Base-by-base conservation (phyloP, 2,329 filamentous ascomycete species). In the Fusarium concolor region DNA sequence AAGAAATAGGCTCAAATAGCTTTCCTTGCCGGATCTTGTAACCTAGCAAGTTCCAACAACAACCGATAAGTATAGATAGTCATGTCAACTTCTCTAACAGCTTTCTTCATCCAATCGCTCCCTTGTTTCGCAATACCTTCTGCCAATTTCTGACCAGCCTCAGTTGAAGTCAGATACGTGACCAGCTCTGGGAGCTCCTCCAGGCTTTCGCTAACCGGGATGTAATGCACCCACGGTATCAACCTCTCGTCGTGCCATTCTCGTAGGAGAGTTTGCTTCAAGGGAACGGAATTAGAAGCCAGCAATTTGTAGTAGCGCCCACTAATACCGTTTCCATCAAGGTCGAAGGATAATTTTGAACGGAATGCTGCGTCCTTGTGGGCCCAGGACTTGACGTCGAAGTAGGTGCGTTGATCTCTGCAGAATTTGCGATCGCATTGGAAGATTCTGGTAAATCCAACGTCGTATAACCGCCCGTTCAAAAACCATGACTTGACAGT, bases 171-270 rank as follows among this genome's bases (percentile, higher is more conserved):
- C 7, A 88, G 75, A 59, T 81, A 87, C 0, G 70, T 67, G 1
- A 87, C 77, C 37, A 86, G 66, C 68, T 87, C 86, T 0, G 85
- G 83, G 4, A 88, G 68, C 73, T 88, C 86, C 4, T 80, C 79
- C 71, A 86, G 75, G 8, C 80, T 75, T 63, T 82, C 75, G 45
- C 83, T 85, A 1, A 88, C 78, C 0, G 86, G 86, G 0, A 88
- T 71, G 56, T 87, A 88, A 62, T 89, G 86, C 6, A 85, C 76
- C 86, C 86, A 88, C 0, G 86, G 85, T 11, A 82, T 55, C 4
- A 89, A 77, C 0, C 85, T 75, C 24, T 88, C 85, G 60, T 87
- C 84, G 60, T 88, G 86, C 87, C 86, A 89, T 72, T 88, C 86
- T 4, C 80, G 78, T 10, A 87, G 74, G 0, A 87, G 67, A 0